phyloP scores from a whole-genome alignment of 2,329 filamentous ascomycete species.

The Hypoxylon sp. region DNA sequence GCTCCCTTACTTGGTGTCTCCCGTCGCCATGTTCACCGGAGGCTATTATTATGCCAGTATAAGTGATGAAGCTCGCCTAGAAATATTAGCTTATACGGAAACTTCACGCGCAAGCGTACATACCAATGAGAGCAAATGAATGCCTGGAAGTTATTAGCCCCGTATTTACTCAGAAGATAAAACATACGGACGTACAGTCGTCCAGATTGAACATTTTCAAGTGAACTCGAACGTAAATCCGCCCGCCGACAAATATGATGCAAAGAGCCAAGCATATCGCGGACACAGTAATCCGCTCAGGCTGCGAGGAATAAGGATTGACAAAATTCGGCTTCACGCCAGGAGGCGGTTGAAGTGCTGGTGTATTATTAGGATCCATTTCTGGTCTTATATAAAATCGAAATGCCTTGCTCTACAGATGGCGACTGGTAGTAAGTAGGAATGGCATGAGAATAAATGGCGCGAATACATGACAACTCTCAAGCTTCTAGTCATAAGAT shows the following conservation, averaged over 20 bases:
- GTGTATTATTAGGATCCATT: conserved; percentile 17
- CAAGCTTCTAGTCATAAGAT: neutral
- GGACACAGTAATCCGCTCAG: conserved; percentile 5
- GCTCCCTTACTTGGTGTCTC: conserved; percentile 15
- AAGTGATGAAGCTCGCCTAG: conserved; percentile 14
- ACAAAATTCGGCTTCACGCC: conserved; percentile 17
- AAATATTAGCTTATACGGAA: neutral
- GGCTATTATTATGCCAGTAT: conserved; percentile 6
- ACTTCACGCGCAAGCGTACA: neutral
- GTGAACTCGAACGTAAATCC: conserved; percentile 14
- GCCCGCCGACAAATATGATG: neutral
- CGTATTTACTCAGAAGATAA: neutral
- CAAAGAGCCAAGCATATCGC: neutral
- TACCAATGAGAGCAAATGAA: conserved; percentile 5
- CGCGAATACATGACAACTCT: too few species aligned
- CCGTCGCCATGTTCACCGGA: conserved; percentile 26
- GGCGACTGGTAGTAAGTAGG: neutral
- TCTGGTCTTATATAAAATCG: neutral
- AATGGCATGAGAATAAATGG: too few species aligned
- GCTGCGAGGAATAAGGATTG: conserved; percentile 10
- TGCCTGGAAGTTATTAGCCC: neutral
- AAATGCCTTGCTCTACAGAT: too few species aligned
- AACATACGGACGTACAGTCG: conserved; percentile 24
- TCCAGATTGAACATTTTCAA: conserved; percentile 28
- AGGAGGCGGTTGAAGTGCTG: conserved; percentile 13